These are phyloP conservation scores for Cladophialophora immunda DNA, from an alignment of 2,329 filamentous ascomycete species.

Conservation along the genomic window DNA sequence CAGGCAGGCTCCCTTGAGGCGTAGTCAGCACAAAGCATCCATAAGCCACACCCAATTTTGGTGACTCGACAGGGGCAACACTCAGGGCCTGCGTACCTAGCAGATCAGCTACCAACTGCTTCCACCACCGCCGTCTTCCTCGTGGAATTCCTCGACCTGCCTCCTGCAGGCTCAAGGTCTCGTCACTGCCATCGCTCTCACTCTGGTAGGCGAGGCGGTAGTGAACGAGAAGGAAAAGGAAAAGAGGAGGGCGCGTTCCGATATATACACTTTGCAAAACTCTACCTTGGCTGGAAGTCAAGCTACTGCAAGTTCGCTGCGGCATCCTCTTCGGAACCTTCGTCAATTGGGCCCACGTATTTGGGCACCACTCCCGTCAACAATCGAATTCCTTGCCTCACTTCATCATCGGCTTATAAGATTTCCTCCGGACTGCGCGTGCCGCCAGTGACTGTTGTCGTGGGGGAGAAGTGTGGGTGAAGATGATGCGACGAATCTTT, in stretches of 20 bases:
- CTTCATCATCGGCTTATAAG: conserved; percentile 15
- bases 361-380: conserved; percentile 31
- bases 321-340: conserved; percentile 21
- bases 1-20: conserved; percentile 13
- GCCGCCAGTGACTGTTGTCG: conserved; percentile 10
- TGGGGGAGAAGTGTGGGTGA: conserved; percentile 43
- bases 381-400: conserved; percentile 23
- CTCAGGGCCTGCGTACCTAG: conserved; percentile 10
- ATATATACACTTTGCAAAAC: conserved; percentile 33
- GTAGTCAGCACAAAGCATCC: conserved; percentile 19
- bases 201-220: conserved; percentile 10
- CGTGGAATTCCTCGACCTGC: conserved; percentile 30
- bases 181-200: conserved; percentile 33
- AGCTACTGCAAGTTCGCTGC: conserved; percentile 35
- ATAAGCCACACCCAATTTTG: conserved; percentile 20
- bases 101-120: conserved; percentile 1
- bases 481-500: conserved; percentile 74
- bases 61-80: conserved; percentile 1
- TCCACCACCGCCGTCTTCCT: conserved; percentile 1
- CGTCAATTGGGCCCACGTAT: conserved; percentile 37
- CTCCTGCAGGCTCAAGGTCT: conserved; percentile 38
- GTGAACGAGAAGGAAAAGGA: conserved; percentile 23
- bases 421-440: not conserved
- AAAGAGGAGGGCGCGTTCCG: conserved; percentile 20
- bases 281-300: conserved; percentile 6